These are phyloP conservation scores for Wickerhamomyces hampshirensis DNA, from an alignment of 805 yeast species.

Conservation along the genomic window DNA sequence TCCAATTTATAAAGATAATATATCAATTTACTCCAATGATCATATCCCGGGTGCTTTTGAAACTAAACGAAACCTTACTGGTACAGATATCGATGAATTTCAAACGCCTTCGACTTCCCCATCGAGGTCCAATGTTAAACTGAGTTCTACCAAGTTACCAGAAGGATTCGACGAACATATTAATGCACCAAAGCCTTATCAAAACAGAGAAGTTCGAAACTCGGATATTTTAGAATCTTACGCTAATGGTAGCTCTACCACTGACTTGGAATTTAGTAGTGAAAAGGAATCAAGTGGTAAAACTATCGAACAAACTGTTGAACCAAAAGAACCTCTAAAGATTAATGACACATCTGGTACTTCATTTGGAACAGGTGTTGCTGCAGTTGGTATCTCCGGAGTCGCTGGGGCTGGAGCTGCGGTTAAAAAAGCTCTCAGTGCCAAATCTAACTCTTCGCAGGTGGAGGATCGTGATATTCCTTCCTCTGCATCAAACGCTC, in stretches of 20 bases:
- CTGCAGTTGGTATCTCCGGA: conserved; percentile 8
- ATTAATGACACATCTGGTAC: not conserved
- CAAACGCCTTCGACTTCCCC: conserved; percentile 13
- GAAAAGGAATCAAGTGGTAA: too few species aligned
- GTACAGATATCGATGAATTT: conserved; percentile 11
- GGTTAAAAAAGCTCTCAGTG: not conserved
- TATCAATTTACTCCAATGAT: not conserved
- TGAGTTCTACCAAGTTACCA: not conserved
- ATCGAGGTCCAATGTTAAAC: not conserved
- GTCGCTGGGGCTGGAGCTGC: conserved; percentile 8
- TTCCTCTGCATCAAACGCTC: not conserved
- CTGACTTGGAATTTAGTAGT: conserved; percentile 16
- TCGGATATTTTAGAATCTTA: conserved; percentile 28
- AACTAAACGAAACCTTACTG: not conserved
- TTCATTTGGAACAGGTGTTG: conserved; percentile 7
- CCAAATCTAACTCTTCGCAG: conserved; percentile 1
- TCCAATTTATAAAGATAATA: conserved; percentile 10
- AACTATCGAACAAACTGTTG: too few species aligned
- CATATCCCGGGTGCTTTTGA: conserved; percentile 10
- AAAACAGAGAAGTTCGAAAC: conserved; percentile 9
- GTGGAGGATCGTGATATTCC: not conserved
- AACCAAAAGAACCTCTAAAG: not conserved
- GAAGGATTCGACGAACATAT: conserved; percentile 3
- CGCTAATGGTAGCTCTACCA: conserved; percentile 13
- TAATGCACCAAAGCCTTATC: not conserved